A percentile compares a stretch with the other conserved stretches of the same genome.
phyloP scores from a whole-genome alignment of 768 basidiomycete species.

The Lenzites betulinus region DNA sequence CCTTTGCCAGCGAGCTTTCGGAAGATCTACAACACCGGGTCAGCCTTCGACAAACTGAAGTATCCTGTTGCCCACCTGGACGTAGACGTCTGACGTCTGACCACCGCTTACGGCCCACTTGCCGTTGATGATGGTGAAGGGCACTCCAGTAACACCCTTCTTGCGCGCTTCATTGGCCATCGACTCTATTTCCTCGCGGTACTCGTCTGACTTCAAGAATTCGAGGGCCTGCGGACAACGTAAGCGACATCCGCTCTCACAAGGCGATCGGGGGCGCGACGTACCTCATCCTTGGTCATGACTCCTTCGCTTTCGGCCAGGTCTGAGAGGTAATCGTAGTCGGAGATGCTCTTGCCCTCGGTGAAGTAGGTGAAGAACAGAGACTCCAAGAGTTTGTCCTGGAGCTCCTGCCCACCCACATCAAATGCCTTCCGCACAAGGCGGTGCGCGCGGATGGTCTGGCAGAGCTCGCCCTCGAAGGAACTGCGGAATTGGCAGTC shows the following conservation, averaged over 20 bases:
- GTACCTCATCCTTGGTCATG: slow-evolving; percentile 62
- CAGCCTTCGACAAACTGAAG: slow-evolving; percentile 7
- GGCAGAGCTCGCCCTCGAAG: slow-evolving; percentile 60
- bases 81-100: slow-evolving; percentile 69
- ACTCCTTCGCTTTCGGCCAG: slow-evolving; percentile 56
- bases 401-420: slow-evolving; percentile 59
- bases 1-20: slow-evolving; percentile 49
- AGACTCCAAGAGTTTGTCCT: slow-evolving; percentile 55
- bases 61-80: slow-evolving; percentile 50
- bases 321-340: slow-evolving; percentile 57
- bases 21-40: slow-evolving; percentile 36
- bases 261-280: slow-evolving; percentile 26
- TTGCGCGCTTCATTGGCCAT: slow-evolving; percentile 63
- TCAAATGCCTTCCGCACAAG: slow-evolving; percentile 68
- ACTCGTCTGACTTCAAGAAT: slow-evolving; percentile 68
- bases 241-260: slow-evolving; percentile 17
- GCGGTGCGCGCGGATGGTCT: slow-evolving; percentile 72
- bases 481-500: slow-evolving; percentile 41
- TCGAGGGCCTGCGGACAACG: slow-evolving; percentile 48
- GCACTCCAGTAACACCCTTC: slow-evolving; percentile 76
- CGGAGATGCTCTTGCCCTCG: slow-evolving; percentile 62
- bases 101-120: slow-evolving; percentile 79
- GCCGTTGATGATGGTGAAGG: slow-evolving; percentile 76
- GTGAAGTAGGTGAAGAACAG: slow-evolving; percentile 72
- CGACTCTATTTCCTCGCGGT: slow-evolving; percentile 61